phyloP scores from a whole-genome alignment of 106 monocot genomes.

The Allium cepa region DNA sequence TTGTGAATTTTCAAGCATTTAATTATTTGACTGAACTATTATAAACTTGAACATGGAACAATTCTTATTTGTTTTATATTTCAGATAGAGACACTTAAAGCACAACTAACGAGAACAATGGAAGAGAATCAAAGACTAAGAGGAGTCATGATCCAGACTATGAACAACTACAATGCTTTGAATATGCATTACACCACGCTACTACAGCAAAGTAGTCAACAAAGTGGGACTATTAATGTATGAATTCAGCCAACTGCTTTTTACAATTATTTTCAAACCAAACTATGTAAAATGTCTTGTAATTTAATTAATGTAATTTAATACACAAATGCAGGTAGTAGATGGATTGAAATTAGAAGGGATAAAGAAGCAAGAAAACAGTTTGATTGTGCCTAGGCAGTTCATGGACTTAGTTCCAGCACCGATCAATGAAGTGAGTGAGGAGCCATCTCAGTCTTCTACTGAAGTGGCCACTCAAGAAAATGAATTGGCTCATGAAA shows the following conservation, averaged over 20 bases:
- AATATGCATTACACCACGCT: constrained; percentile 56
- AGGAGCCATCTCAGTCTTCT: constrained; percentile 54
- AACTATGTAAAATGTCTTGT: no score
- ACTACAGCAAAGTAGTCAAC: constrained; percentile 37
- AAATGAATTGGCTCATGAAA: constrained; percentile 20
- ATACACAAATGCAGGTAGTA: no score
- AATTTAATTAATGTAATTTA: no score
- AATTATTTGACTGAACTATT: background rate
- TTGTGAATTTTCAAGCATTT: constrained; percentile 6
- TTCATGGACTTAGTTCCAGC: constrained; percentile 64
- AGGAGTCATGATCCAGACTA: constrained; percentile 51
- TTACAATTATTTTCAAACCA: no score
- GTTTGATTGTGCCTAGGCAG: constrained; percentile 47
- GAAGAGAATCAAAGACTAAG: constrained; percentile 72
- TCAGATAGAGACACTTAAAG: constrained; percentile 12
- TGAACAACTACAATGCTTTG: constrained; percentile 47
- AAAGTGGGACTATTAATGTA: background rate
- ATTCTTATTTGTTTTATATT: background rate
- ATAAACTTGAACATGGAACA: background rate
- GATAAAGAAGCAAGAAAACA: background rate
- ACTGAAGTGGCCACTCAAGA: constrained; percentile 27
- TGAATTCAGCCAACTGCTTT: no score
- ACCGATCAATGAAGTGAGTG: constrained; percentile 5
- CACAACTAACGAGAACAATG: constrained; percentile 41
- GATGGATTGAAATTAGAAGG: no score